These are phyloP conservation scores for Neocallimastix lanati DNA, from an alignment of 192 early-diverging fungal species.

Conservation along the genomic window DNA sequence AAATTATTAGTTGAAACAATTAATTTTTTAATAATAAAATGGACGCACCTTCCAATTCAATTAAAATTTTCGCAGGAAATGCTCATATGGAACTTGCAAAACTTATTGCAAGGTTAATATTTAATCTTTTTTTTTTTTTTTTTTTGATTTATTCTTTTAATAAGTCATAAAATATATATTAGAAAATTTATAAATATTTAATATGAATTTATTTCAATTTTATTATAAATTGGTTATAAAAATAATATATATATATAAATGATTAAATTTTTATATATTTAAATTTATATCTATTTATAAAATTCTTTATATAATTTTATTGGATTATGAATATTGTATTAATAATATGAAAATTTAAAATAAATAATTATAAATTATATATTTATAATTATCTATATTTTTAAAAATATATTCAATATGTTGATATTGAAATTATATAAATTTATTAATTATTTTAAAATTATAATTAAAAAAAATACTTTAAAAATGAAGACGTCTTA, in stretches of 20 bases:
- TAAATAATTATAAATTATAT: too few species aligned
- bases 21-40: background rate
- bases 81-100: constrained; percentile 82
- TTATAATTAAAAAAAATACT: too few species aligned
- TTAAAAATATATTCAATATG: background rate
- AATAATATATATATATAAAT: too few species aligned
- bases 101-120: constrained; percentile 70
- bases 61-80: constrained; percentile 93
- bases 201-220: too few species aligned
- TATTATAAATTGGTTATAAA: too few species aligned
- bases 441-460: background rate
- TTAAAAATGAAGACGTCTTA: constrained; percentile 48
- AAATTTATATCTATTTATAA: too few species aligned
- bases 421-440: background rate
- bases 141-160: background rate
- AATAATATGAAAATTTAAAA: too few species aligned
- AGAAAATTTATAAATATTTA: too few species aligned
- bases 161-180: background rate
- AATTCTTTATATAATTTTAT: too few species aligned
- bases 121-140: background rate
- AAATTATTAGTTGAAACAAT: background rate
- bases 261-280: too few species aligned
- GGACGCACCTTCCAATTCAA: constrained; percentile 52
- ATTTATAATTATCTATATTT: too few species aligned
- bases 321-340: too few species aligned